phyloP scores from a whole-genome alignment of 805 yeast genomes.

The Yarrowia sp. region DNA sequence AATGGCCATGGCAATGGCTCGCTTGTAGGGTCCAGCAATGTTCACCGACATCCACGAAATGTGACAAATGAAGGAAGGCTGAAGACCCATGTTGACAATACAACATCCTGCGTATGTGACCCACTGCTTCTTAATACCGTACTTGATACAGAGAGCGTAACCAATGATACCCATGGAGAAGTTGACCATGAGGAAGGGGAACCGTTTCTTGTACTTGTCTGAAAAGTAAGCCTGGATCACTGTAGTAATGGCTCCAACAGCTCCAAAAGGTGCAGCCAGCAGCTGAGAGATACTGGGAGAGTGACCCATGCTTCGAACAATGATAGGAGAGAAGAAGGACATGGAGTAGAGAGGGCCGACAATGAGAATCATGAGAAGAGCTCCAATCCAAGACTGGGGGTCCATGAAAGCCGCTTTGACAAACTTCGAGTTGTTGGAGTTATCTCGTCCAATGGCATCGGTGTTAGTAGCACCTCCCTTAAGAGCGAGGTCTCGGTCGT shows the following conservation, averaged over 20 bases:
- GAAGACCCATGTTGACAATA: constrained; percentile 52
- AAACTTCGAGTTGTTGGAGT: constrained; percentile 47
- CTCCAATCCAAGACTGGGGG: constrained; percentile 52
- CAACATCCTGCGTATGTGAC: constrained; percentile 54
- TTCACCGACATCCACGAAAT: constrained; percentile 61
- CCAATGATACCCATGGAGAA: constrained; percentile 40
- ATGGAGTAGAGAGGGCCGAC: constrained; percentile 59
- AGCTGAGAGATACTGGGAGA: constrained; percentile 56
- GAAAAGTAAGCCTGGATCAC: constrained; percentile 31
- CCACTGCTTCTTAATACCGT: constrained; percentile 38
- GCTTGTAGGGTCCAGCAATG: constrained; percentile 55
- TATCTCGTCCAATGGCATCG: constrained; percentile 45
- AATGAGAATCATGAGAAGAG: constrained; percentile 25
- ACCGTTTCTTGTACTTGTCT: constrained; percentile 40
- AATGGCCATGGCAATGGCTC: constrained; percentile 53
- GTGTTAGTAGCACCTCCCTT: constrained; percentile 36
- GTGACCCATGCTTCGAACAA: constrained; percentile 53
- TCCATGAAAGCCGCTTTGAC: constrained; percentile 51
- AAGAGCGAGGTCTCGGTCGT: constrained; percentile 18
- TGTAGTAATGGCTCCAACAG: constrained; percentile 40
- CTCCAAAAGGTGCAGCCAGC: constrained; percentile 48
- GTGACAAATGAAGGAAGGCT: constrained; percentile 56
- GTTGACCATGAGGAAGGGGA: constrained; percentile 34
- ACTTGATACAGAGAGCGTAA: constrained; percentile 46
- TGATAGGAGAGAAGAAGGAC: constrained; percentile 58